Evolutionary conservation across 257 asterid species (phyloP).

Genomic region (Lantana camara): DNA sequence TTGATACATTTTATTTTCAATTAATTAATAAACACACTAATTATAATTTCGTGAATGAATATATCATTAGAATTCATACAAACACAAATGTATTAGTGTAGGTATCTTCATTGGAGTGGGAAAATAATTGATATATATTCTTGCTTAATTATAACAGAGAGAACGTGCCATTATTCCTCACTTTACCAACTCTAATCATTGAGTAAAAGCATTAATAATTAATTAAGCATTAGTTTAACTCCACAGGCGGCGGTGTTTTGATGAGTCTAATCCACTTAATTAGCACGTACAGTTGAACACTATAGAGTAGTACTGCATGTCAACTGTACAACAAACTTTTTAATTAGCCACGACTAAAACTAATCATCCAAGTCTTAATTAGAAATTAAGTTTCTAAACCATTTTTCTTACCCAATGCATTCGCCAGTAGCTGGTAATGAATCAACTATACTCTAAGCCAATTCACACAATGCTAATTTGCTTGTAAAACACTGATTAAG

Average conservation of each 20-base stretch:
- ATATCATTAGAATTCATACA: constrained; percentile 11
- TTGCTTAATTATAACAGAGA: constrained; percentile 21
- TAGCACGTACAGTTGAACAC: constrained; percentile 26
- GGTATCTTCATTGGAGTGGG: constrained; percentile 9
- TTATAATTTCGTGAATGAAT: neutral
- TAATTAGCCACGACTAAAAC: neutral
- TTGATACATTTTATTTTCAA: no score
- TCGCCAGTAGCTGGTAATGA: neutral
- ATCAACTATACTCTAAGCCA: no score
- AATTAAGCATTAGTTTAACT: constrained; percentile 8
- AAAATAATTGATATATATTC: constrained; percentile 37
- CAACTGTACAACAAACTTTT: neutral
- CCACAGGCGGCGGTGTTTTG: constrained; percentile 27
- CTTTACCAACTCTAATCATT: constrained; percentile 50
- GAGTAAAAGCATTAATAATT: constrained; percentile 6
- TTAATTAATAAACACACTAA: neutral
- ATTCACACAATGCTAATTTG: constrained; percentile 6
- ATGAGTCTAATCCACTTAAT: constrained; percentile 35
- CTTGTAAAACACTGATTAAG: neutral
- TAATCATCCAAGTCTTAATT: neutral
- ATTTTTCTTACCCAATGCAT: neutral
- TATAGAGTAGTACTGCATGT: constrained; percentile 10
- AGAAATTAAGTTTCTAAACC: neutral
- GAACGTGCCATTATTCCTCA: constrained; percentile 44
- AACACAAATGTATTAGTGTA: neutral